Conservation (phyloP, 2,329 filamentous ascomycete genomes). For the Sporothrix inflata region DNA sequence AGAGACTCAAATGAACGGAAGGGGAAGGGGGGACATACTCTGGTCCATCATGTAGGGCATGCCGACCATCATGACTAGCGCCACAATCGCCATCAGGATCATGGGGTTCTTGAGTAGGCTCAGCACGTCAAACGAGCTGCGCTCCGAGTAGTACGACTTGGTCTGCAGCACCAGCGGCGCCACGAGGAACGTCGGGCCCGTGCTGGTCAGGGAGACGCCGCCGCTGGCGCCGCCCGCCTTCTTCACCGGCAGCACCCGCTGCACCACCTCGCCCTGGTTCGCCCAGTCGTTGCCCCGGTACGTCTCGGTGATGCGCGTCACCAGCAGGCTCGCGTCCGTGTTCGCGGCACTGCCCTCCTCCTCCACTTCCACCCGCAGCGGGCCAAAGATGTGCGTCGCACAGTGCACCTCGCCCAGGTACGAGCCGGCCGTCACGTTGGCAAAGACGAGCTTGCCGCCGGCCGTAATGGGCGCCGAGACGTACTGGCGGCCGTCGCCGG, state of each 20-base stretch:
- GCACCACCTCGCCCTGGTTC: conserved; percentile 72
- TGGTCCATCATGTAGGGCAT: conserved; percentile 96
- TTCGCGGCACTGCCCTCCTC: conserved; percentile 25
- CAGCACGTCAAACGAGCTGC: conserved; percentile 76
- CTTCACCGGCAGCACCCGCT: conserved; percentile 41
- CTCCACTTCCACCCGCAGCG: conserved; percentile 76
- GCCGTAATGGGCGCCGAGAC: conserved; percentile 65
- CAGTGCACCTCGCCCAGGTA: conserved; percentile 85
- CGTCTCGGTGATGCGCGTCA: conserved; percentile 74
- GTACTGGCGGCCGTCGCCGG: conserved; percentile 58
- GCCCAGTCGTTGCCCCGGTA: conserved; percentile 88
- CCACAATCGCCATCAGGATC: conserved; percentile 88
- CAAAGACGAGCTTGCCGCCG: conserved; percentile 74
- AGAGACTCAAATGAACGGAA: neutral
- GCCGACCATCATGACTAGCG: conserved; percentile 81
- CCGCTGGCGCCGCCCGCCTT: neutral
- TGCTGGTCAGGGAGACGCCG: neutral
- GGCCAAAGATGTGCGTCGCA: conserved; percentile 73
- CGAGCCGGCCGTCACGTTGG: conserved; percentile 68
- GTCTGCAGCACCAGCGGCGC: conserved; percentile 58
- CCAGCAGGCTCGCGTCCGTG: conserved; percentile 43
- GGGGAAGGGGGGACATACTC: conserved; percentile 62
- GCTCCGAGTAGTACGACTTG: conserved; percentile 78
- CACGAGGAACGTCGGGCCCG: conserved; percentile 53
- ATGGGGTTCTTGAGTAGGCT: conserved; percentile 90